phyloP scores from a whole-genome alignment of 305 asterid species.

The Fraxinus albicans region DNA sequence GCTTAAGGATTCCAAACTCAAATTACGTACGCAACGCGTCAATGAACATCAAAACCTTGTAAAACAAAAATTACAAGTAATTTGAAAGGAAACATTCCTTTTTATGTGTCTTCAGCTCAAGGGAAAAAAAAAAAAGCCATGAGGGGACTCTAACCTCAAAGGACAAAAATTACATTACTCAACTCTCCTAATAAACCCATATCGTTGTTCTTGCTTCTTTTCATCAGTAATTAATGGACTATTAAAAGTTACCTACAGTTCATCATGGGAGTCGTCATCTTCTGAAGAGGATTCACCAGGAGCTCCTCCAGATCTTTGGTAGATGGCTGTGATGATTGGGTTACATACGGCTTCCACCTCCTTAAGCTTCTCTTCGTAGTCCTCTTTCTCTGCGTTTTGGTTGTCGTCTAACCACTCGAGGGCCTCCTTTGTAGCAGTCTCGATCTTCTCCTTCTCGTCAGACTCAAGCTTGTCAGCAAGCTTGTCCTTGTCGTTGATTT shows the following conservation, averaged over 20 bases:
- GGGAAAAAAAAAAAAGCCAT: background rate
- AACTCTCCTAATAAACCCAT: background rate
- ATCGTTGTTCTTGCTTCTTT: background rate
- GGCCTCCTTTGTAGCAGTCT: slow-evolving; percentile 48
- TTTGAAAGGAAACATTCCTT: background rate
- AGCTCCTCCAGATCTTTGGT: slow-evolving; percentile 54
- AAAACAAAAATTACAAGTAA: background rate
- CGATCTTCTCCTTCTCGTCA: slow-evolving; percentile 54
- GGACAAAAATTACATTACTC: background rate
- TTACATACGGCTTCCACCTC: slow-evolving; percentile 40
- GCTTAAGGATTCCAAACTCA: background rate
- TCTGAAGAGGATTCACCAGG: slow-evolving; percentile 15
- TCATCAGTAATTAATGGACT: background rate
- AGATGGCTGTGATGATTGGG: slow-evolving; percentile 51
- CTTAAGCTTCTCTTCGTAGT: background rate
- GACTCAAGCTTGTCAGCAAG: slow-evolving; percentile 23
- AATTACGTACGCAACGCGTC: background rate
- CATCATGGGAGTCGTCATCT: background rate
- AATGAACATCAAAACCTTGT: background rate
- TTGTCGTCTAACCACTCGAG: slow-evolving; percentile 54
- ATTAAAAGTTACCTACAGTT: background rate
- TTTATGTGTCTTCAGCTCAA: background rate
- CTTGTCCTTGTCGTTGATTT: background rate
- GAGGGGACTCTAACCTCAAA: background rate
- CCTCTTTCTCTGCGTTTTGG: slow-evolving; percentile 41